Base-by-base conservation (phyloP, 371 early-diverging fungal genomes). In the Chytridiales sp. region DNA sequence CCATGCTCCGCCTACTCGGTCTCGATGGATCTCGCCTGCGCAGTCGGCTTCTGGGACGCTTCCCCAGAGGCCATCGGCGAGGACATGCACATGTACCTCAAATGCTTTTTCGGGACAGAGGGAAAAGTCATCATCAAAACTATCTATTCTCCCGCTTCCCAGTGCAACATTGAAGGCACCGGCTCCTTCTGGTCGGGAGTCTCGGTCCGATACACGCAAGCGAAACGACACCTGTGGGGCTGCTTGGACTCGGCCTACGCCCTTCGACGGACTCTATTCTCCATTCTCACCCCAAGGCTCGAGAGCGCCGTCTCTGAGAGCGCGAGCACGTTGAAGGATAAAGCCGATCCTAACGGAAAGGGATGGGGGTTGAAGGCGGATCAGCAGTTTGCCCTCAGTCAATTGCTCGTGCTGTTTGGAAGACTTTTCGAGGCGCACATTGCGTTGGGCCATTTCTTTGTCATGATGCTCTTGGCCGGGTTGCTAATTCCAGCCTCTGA, bases 51-150 rank as follows among this genome's bases (percentile, higher is more conserved):
- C 53, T 90, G 91, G 91, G 91, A 90, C 65, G 80, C 83, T 3
- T 84, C 84, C 59, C 82, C 87, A 6, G 88, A 89, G 72, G 85
- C 88, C 21, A 84, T 89, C 35, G 91, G 89, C 40, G 91, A 90
- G 64, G 91, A 90, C 67, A 81, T 90, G 84, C 91, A 90, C 71
- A 90, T 90, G 90, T 84, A 82, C 78, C 75, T 90, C 22, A 89
- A 89, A 71, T 87, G 86, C 63, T 90, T 86, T 69, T 87, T 86
- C 69, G 78, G 81, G 59, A 87, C 88, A 41, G 76, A 80, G 59
- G 88, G 87, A 26, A 68, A 71, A 21, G 81, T 83, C n/a, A 78
- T 81, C 46, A 80, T 82, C 48, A 82, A 77, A 26, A 79, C 87
- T 21, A 86, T 90, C 66, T 86, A 74, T 59, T 85, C 87, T 0